Base-by-base conservation (phyloP, 495 filamentous ascomycete species). In the Penicillium atrosanguineum region DNA sequence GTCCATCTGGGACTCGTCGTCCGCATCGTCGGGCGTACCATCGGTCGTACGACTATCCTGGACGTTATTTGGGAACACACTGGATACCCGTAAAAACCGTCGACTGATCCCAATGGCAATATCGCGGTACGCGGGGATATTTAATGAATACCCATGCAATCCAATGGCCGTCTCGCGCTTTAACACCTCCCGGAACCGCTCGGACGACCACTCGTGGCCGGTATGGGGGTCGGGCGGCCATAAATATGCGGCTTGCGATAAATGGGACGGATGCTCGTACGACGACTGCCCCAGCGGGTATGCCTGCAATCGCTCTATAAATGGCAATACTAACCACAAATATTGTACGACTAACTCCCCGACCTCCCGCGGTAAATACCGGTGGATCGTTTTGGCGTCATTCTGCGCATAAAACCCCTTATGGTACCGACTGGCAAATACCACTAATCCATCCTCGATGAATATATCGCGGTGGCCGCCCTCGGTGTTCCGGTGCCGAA, bases 91-190 rank as follows among this genome's bases (percentile, higher is more conserved):
- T 18, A 48, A n/a, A n/a, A 39, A 48, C 31, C 46, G 46, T 14
- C 46, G 29, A 18, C 31, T 48, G 18, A 48, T 48, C 2, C 46
- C 7, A 48, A 48, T 48, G 18, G 31, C 31, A 21, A 47, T 47
- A 37, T 47, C 37, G 4, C 45, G 45, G 16, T 47, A 37, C 23
- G 9, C 16, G 9, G 46, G 16, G 3, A 48, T 25, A 19, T 39
- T 48, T 0, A 48, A 14, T 25, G 12, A n/a, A 12, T 12, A 8
- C 16, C 31, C 14, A 36, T 38, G 14, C 1, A 48, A 9, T 4
- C 46, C n/a, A 26, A 48, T 48, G 0, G 12, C 31, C 16, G 31
- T 48, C 31, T 48, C 19, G 15, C 31, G 31, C 18, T 14, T 48
- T 5, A 48, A n/a, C 19, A 48, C 46, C 9, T 38, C 4, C 3